Base-by-base conservation (phyloP, 2,329 filamentous ascomycete species). In the Xylariaceae sp. region DNA sequence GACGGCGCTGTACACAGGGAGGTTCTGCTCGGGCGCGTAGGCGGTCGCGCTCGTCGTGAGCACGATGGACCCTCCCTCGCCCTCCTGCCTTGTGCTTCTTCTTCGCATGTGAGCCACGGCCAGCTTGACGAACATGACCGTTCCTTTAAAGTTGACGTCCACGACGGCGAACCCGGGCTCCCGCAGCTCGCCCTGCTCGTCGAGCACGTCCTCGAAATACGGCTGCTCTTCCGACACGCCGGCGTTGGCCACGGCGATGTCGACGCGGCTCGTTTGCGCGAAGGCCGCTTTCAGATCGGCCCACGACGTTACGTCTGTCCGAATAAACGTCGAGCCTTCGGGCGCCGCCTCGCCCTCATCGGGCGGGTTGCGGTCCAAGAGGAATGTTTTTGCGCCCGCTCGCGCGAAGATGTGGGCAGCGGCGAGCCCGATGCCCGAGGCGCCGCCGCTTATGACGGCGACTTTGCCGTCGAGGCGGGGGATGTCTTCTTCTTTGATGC, bases 41-140 rank as follows among this genome's bases (percentile, higher is more conserved):
- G 57, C 60, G 5, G 61, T 62, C 1, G 60, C 54, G 41, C 61
- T 64, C 6, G 54, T 39, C 2, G 60, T 63, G 18, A 66, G 54
- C 17, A 65, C 62, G 27, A 65, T 56, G 43, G 58, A 59, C 61
- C 60, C 1, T 47, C 40, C 38, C 3, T 34, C 15, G 3, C 52
- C 30, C 31, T 37, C 39, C 13, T 44, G 43, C 48, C 61, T 55
- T 14, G 17, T 28, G 26, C 50, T 50, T 17, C 41, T 62, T 64
- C 36, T 56, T 38, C 16, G 58, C 54, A 44, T 64, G 59, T 5
- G 62, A 24, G 1, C 52, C 49, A 1, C n/a, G n/a, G n/a, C n/a
- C n/a, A n/a, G n/a, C n/a, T n/a, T n/a, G n/a, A n/a, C n/a, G n/a
- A n/a, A n/a, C n/a, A n/a, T n/a, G n/a, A n/a, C n/a, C n/a, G n/a